Conservation (phyloP, 768 basidiomycete species). For the Trametes elegans region DNA sequence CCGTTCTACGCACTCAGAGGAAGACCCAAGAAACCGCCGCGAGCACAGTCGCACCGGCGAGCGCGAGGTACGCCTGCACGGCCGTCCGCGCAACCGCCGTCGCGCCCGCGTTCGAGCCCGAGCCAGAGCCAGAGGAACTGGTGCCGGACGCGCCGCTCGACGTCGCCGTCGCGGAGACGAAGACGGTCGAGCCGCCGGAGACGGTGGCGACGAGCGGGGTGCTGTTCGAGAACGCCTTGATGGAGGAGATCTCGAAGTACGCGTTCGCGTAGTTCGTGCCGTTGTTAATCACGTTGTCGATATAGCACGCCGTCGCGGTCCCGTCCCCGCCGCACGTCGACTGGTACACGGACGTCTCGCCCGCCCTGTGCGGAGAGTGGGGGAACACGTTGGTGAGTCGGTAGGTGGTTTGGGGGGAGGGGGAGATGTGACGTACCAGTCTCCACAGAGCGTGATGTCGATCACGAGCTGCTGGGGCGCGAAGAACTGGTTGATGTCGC, state of each 20-base stretch:
- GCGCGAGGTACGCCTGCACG: background rate
- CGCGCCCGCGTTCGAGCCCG: background rate
- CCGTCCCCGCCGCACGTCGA: slow-evolving; percentile 40
- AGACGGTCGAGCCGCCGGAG: slow-evolving; percentile 7
- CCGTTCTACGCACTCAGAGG: background rate
- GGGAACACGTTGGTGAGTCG: background rate
- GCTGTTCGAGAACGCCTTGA: slow-evolving; percentile 49
- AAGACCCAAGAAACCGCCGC: slow-evolving; percentile 10
- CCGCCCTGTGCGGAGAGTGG: too few relatives aligned
- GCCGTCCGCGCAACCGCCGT: background rate
- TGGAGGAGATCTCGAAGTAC: slow-evolving; percentile 60
- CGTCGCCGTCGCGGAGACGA: slow-evolving; percentile 14
- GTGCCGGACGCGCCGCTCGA: background rate
- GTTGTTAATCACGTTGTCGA: slow-evolving; percentile 48
- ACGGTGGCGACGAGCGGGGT: slow-evolving; percentile 7
- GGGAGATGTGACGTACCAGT: slow-evolving; percentile 36
- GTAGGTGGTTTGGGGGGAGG: background rate
- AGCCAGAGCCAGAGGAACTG: background rate
- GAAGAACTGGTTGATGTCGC: slow-evolving; percentile 46
- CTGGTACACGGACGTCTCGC: slow-evolving; percentile 42
- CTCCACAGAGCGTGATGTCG: slow-evolving; percentile 58
- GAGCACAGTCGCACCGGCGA: slow-evolving; percentile 1
- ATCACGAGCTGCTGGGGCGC: slow-evolving; percentile 50
- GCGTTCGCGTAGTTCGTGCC: slow-evolving; percentile 44
- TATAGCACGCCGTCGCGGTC: slow-evolving; percentile 45